Evolutionary conservation across 1,139 yeast species (phyloP).

Genomic region (Suhomyces coccinellae): DNA sequence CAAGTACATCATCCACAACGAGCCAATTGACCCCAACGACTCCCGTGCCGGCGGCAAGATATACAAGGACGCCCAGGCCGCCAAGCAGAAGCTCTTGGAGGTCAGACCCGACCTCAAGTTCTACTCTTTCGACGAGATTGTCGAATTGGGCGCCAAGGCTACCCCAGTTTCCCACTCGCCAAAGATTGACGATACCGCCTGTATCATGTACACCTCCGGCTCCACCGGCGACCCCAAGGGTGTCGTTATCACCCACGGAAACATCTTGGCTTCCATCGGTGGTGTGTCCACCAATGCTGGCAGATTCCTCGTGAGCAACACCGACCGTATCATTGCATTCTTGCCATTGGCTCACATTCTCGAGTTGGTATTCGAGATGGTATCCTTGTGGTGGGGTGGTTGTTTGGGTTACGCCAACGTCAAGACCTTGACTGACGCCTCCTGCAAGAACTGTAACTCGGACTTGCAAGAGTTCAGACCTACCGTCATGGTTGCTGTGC

Average conservation of each 20-base stretch:
- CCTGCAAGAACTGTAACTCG: constrained; percentile 82
- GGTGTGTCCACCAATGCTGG: constrained; percentile 74
- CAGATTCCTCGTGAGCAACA: constrained; percentile 48
- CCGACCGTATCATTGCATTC: constrained; percentile 79
- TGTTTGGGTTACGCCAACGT: constrained; percentile 88
- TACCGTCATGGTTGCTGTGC: constrained; percentile 96
- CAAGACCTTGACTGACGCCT: constrained; percentile 81
- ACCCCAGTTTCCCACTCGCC: constrained; percentile 41
- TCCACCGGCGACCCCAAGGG: constrained; percentile 98
- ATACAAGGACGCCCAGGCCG: constrained; percentile 55
- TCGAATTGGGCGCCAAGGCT: constrained; percentile 59
- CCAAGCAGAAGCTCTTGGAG: constrained; percentile 57
- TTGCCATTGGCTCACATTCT: constrained; percentile 96
- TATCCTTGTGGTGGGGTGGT: constrained; percentile 86
- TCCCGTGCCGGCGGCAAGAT: constrained; percentile 62
- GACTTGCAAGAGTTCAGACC: constrained; percentile 89
- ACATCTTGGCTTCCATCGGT: constrained; percentile 78
- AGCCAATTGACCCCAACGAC: constrained; percentile 59
- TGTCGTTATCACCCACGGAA: constrained; percentile 78
- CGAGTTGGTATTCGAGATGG: constrained; percentile 85
- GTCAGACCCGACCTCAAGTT: constrained; percentile 77
- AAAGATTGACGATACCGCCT: constrained; percentile 71
- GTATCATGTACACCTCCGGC: constrained; percentile 98
- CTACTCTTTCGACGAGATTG: constrained; percentile 63
- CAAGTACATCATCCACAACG: constrained; percentile 71